phyloP scores from a whole-genome alignment of 164 flowering plant genomes.

The Cinnamomum chago region DNA sequence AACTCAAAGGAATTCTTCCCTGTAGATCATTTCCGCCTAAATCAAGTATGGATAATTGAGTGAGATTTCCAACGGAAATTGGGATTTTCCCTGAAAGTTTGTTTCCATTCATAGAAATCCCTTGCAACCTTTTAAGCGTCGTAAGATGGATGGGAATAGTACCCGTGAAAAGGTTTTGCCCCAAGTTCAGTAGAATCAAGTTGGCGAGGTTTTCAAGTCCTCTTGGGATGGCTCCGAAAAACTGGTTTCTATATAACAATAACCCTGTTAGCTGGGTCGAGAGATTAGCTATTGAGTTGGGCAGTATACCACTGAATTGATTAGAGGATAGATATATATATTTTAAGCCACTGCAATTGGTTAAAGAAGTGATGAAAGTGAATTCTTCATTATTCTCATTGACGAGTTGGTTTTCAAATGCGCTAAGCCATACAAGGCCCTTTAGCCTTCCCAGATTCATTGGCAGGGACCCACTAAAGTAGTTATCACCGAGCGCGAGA shows the following conservation, averaged over 20 bases:
- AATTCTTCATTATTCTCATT: conserved; percentile 16
- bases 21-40: conserved; percentile 17
- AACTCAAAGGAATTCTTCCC: conserved; percentile 26
- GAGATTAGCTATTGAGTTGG: conserved; percentile 43
- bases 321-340: conserved; percentile 34
- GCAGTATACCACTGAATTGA: conserved; percentile 37
- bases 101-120: conserved; percentile 4
- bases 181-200: conserved; percentile 23
- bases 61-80: conserved; percentile 24
- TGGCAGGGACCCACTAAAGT: conserved; percentile 13
- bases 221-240: conserved; percentile 41
- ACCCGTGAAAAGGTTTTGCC: conserved; percentile 18
- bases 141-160: conserved; percentile 21
- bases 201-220: conserved; percentile 27
- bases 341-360: conserved; percentile 29
- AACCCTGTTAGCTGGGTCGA: conserved; percentile 22
- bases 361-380: conserved; percentile 26
- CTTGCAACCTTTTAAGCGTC: conserved; percentile 19
- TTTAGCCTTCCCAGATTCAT: background rate
- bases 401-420: background rate
- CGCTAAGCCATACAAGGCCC: background rate
- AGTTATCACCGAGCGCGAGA: conserved; percentile 25
- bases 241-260: conserved; percentile 24
- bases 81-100: conserved; percentile 28
- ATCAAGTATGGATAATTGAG: conserved; percentile 10